Base-by-base conservation (phyloP, 768 basidiomycete species). In the Clitopilus passeckerianus region DNA sequence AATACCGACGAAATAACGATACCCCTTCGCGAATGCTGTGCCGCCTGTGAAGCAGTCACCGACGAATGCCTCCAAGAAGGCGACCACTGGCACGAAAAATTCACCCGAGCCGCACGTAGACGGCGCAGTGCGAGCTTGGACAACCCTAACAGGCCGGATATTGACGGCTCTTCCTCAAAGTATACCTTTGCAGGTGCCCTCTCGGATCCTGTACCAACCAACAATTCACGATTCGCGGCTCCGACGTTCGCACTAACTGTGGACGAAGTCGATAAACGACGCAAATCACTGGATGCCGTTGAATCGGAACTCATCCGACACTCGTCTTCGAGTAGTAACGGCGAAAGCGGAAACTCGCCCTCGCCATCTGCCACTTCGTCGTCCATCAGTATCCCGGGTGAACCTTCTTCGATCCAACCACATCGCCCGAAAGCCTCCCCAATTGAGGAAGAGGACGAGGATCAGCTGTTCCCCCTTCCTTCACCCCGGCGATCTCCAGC, bases 1-100 rank as follows among this genome's bases (percentile, higher is more conserved):
- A 67, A 69, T 18, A 63, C 78, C 15, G 70, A 77, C 41, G 61
- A 71, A 23, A 62, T 76, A 30, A 90, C 86, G 0, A 71, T 92
- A 1, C 90, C 90, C 6, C 74, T 92, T 15, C 85, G 90, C 44
- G 77, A 84, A 12, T 92, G 90, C 70, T 92, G 90, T 65, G 69
- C 77, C 8, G 80, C 84, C 50, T 92, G 90, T 66, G 77, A 82
- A 41, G 68, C 71, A 34, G 77, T 78, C 60, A 86, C 83, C 1
- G 89, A 91, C 46, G 77, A 82, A 57, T 81, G 77, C 54, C 65
- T 82, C 35, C 68, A 75, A 43, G 74, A 82, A 63, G 87, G 85
- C 33, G 81, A 82, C 20, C 69, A 77, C 1, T 90, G 86, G 86
- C 70, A 81, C 58, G 86, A 84, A 65, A 81, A 75, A 65, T 91